Evolutionary conservation across 129 eudicot genomes (phyloP).

Genomic region (Chrysanthemum makinoi): DNA sequence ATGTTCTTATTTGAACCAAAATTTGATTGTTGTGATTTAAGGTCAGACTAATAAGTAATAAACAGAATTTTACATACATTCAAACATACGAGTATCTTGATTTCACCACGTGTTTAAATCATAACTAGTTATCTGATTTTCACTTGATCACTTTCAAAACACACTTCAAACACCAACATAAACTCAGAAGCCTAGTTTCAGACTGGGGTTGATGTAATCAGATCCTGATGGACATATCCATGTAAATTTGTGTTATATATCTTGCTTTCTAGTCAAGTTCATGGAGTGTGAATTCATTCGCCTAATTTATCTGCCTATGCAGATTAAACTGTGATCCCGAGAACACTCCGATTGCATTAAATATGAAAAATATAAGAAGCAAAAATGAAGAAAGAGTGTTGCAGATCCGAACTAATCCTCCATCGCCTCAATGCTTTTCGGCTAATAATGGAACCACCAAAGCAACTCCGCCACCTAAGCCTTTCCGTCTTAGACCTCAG

Average conservation of each 20-base stretch:
- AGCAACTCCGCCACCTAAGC: conserved; percentile 22
- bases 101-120: no score
- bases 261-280: not conserved
- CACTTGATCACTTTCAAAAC: no score
- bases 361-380: conserved; percentile 50
- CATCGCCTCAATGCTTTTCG: conserved; percentile 93
- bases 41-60: no score
- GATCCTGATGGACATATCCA: not conserved
- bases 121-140: no score
- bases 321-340: conserved; percentile 59
- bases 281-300: not conserved
- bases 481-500: conserved; percentile 29
- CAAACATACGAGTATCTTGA: no score
- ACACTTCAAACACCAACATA: no score
- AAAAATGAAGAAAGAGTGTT: conserved; percentile 42
- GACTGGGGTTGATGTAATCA: not conserved
- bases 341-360: conserved; percentile 56
- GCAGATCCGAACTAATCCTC: conserved; percentile 82
- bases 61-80: no score
- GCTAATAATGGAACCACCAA: conserved; percentile 43
- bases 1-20: no score
- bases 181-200: no score
- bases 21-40: no score
- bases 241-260: not conserved
- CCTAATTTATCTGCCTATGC: conserved; percentile 15